phyloP scores from a whole-genome alignment of 2,329 filamentous ascomycete species.

The Claviceps monticola region DNA sequence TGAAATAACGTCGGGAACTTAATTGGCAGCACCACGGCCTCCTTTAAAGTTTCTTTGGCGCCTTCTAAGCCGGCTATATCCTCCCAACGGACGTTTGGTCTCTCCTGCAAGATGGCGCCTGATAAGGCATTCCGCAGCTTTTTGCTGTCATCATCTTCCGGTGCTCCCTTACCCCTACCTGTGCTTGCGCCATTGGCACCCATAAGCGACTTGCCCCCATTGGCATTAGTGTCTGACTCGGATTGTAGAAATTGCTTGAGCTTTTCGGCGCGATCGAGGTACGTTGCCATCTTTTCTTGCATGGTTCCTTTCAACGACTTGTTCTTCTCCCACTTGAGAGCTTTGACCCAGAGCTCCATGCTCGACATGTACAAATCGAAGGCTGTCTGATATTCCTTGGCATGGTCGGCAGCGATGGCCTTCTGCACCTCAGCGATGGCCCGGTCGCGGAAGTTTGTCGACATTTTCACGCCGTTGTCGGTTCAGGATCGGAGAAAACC shows the following conservation, averaged over 20 bases:
- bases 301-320: conserved; percentile 95
- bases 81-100: conserved; percentile 95
- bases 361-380: conserved; percentile 93
- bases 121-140: conserved; percentile 84
- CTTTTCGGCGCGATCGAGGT: conserved; percentile 98
- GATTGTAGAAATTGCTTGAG: conserved; percentile 80
- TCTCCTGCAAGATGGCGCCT: conserved; percentile 85
- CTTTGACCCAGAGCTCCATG: conserved; percentile 96
- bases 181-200: conserved; percentile 58
- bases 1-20: conserved; percentile 96
- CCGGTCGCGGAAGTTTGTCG: conserved; percentile 90
- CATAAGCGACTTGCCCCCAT: conserved; percentile 43
- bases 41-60: conserved; percentile 93
- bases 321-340: conserved; percentile 99
- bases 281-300: conserved; percentile 83
- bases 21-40: conserved; percentile 93
- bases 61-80: conserved; percentile 90
- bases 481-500: background rate
- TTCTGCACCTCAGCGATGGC: conserved; percentile 96
- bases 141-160: conserved; percentile 82
- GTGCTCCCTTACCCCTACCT: conserved; percentile 46
- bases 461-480: conserved; percentile 46
- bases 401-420: conserved; percentile 91
- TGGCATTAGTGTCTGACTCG: conserved; percentile 59
- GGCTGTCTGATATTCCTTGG: conserved; percentile 91